Percentiles rank a stretch among this genome's conserved stretches.
Conservation (phyloP, 768 basidiomycete genomes). For the Sarcodon sp. region DNA sequence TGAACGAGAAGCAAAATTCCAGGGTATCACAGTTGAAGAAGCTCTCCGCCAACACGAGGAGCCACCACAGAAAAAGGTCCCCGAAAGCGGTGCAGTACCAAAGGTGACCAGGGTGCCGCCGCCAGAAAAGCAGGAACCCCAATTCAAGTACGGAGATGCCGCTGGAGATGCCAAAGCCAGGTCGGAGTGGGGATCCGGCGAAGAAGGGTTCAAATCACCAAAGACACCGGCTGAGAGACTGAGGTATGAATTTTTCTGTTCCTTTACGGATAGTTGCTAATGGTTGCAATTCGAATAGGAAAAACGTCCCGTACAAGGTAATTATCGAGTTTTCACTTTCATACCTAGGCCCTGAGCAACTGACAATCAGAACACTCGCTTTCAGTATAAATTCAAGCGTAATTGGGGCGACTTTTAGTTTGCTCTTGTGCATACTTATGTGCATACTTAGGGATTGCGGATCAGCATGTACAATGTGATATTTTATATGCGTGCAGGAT, state of each 20-base stretch:
- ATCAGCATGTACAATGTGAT: too few species aligned
- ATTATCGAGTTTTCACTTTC: constrained; percentile 3
- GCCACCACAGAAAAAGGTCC: constrained; percentile 12
- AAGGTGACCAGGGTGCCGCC: constrained; percentile 44
- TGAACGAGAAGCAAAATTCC: constrained; percentile 70
- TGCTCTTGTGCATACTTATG: too few species aligned
- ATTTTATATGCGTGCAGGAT: too few species aligned
- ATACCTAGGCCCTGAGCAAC: constrained; percentile 9
- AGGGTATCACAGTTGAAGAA: constrained; percentile 72
- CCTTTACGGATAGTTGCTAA: neutral
- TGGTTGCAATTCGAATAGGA: constrained; percentile 23
- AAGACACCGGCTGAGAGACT: constrained; percentile 41
- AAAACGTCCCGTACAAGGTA: constrained; percentile 86
- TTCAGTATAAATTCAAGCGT: constrained; percentile 85
- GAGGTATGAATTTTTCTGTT: constrained; percentile 28
- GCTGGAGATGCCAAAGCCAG: constrained; percentile 28
- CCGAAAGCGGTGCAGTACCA: constrained; percentile 20
- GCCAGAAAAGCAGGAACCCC: constrained; percentile 63
- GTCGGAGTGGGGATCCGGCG: constrained; percentile 42
- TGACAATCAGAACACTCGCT: constrained; percentile 37
- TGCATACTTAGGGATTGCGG: too few species aligned
- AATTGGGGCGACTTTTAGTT: constrained; percentile 78
- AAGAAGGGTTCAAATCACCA: constrained; percentile 14
- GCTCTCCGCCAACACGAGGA: constrained; percentile 41
- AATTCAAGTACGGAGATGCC: constrained; percentile 44